Evolutionary conservation across 208 protist species (phyloP).

Genomic region (Porcisia hertigi): DNA sequence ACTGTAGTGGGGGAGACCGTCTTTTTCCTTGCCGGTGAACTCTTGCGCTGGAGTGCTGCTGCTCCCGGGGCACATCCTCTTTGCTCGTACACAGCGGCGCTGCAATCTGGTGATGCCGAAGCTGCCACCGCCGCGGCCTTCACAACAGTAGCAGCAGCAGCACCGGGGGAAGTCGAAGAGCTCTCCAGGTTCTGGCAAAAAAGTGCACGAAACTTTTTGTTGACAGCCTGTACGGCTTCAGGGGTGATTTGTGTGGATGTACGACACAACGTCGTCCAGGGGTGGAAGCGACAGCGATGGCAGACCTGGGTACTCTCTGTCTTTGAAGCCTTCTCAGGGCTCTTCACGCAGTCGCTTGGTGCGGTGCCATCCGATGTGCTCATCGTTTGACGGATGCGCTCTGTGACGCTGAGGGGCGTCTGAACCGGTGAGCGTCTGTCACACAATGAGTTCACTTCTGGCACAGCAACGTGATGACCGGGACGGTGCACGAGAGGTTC

Average conservation of each 20-base stretch:
- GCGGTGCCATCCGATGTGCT: background rate
- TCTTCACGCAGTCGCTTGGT: background rate
- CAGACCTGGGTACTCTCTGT: background rate
- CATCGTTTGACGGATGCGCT: background rate
- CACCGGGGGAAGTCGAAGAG: conserved; percentile 1
- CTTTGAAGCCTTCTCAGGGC: background rate
- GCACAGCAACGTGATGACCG: background rate
- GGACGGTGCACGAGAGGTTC: conserved; percentile 20
- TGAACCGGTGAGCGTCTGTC: background rate
- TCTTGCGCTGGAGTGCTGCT: background rate
- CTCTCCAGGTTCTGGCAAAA: conserved; percentile 35
- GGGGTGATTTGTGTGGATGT: conserved; percentile 34
- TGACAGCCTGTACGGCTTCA: conserved; percentile 27
- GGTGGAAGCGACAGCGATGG: background rate
- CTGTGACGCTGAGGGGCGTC: background rate
- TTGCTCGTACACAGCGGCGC: background rate
- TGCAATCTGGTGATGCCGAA: background rate
- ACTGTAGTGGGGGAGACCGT: conserved; percentile 16
- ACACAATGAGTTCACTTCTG: background rate
- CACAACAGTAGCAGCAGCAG: no score
- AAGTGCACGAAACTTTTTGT: conserved; percentile 30
- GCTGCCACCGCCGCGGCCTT: background rate
- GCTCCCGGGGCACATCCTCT: background rate
- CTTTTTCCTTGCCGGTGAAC: conserved; percentile 4
- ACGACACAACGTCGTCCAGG: conserved; percentile 40